Evolutionary conservation across 2,329 filamentous ascomycete genomes (phyloP), one percentile per base, ranked within the genome.

Genomic region (Incumbomyces lentus): DNA sequence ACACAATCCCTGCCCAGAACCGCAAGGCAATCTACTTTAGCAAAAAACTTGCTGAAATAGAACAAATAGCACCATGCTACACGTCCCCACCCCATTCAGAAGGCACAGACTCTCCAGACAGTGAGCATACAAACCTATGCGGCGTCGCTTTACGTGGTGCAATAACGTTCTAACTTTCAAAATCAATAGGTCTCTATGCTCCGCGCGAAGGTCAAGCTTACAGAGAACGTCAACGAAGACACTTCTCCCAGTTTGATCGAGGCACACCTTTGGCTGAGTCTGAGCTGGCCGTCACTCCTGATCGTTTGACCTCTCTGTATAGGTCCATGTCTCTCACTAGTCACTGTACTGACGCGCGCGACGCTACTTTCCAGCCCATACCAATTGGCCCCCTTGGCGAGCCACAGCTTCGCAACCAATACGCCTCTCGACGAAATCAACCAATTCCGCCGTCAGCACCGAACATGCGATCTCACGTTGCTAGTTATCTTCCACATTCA

Each of bases 181-280:
- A 26, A 26, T 26, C 16, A 42, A 11, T 36, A 86, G 82, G 82
- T 0, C 74, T 94, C 0, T 94, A 88, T 62, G 86, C 86, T 2
- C 86, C 87, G 4, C 83, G 84, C 53, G 81, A 82, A 39, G 79
- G 81, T 13, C 82, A 86, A 60, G 78, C 84, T 46, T 78, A 81
- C 55, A 77, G 82, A 13, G 80, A 86, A 52, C 82, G 88, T 60
- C 84, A 88, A 61, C 81, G 84, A 51, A 81, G 82, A 40, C 79
- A 84, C 46, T 78, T 79, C 43, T 89, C 84, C 17, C 82, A 86
- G 58, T 94, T 79, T 57, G 87, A 94, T 57, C 82, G 86, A 51
- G 87, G 87, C 22, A 92, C 84, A 22, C 76, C 79, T 48, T 74
- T 84, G 51, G 82, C 82, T 16, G 81, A 78, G 16, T 66, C 81